Evolutionary conservation across 108 stramenopile species (phyloP).

Genomic region (Chaetoceros tenuissimus): DNA sequence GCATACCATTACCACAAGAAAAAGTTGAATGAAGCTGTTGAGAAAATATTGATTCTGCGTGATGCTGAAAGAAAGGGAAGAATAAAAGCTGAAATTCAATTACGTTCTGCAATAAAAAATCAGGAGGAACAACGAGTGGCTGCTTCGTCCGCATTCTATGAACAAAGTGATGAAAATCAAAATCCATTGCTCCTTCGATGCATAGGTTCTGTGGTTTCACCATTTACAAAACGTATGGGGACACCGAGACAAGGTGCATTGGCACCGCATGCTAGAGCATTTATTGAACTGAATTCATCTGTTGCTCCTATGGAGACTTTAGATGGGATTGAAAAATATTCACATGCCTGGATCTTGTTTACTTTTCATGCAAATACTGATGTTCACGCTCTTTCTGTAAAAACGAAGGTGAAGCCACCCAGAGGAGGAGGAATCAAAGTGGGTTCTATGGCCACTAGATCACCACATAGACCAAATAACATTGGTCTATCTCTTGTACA

Average conservation of each 20-base stretch:
- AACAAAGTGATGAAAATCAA: background rate
- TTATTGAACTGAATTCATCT: slow-evolving; percentile 35
- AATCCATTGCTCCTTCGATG: slow-evolving; percentile 25
- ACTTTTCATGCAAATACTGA: slow-evolving; percentile 95
- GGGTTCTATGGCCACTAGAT: slow-evolving; percentile 87
- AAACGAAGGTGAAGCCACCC: slow-evolving; percentile 73
- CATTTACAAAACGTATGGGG: slow-evolving; percentile 80
- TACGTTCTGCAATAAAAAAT: slow-evolving; percentile 43
- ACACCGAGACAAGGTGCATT: slow-evolving; percentile 75
- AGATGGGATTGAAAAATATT: slow-evolving; percentile 67
- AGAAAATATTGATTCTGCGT: slow-evolving; percentile 8
- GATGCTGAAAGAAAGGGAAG: slow-evolving; percentile 67
- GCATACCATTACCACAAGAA: background rate
- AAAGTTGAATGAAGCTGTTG: background rate
- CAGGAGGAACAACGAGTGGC: background rate
- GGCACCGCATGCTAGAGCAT: slow-evolving; percentile 57
- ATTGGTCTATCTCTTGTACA: slow-evolving; percentile 85
- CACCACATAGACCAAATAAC: slow-evolving; percentile 94
- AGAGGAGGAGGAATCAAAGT: slow-evolving; percentile 72
- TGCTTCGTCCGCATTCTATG: slow-evolving; percentile 10
- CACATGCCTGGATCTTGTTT: slow-evolving; percentile 92
- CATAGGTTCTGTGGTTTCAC: slow-evolving; percentile 64
- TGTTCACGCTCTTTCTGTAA: slow-evolving; percentile 21
- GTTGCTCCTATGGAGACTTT: slow-evolving; percentile 45
- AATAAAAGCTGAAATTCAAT: slow-evolving; percentile 74